Evolutionary conservation across 148 eudicot genomes (phyloP), one percentile per base, ranked within the genome.

Genomic region (Vaccinium corymbosum): DNA sequence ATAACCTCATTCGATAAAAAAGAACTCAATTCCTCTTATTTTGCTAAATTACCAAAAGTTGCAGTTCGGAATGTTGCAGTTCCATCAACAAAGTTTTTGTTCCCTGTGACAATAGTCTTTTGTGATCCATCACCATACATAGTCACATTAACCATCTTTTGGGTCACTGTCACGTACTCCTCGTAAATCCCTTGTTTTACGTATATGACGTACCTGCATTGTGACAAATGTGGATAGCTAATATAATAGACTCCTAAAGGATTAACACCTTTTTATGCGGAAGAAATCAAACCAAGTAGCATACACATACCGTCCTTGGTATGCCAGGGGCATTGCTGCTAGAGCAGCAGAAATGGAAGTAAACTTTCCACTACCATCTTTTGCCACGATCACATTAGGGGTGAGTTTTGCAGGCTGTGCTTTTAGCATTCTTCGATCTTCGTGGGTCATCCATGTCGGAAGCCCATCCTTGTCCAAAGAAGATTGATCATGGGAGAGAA

Each of bases 51-150:
- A 95, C 98, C 99, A 85, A 96, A 93, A 80, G 98, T 93, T 27
- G 99, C 95, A 66, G 98, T 96, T 82, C 88, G 86, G 85, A 86
- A 90, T 3, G 93, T 93, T 14, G 89, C 88, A 50, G 88, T 89
- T 52, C 92, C 95, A 87, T 96, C 98, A 27, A 84, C 89, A 57
- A 79, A 87, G 82, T 91, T 96, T 89, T 94, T 96, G 89, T 84
- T 93, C 35, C 99, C 99, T 0, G 93, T 90, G 72, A 96, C 81
- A 13, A 94, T 79, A 32, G 89, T 92, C 81, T 96, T 94, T 29
- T 96, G 92, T 15, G 99, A 93, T 78, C 99, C 99, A 46, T 96
- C 99, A 52, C 99, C 99, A 52, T 88, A 91, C 91, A 96, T 91
- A 66, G 98, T 96, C 48, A 94, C 55, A 53, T 96, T 94, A 2